Conservation (phyloP, 2,329 filamentous ascomycete genomes). For the Hypoxylon sp. region DNA sequence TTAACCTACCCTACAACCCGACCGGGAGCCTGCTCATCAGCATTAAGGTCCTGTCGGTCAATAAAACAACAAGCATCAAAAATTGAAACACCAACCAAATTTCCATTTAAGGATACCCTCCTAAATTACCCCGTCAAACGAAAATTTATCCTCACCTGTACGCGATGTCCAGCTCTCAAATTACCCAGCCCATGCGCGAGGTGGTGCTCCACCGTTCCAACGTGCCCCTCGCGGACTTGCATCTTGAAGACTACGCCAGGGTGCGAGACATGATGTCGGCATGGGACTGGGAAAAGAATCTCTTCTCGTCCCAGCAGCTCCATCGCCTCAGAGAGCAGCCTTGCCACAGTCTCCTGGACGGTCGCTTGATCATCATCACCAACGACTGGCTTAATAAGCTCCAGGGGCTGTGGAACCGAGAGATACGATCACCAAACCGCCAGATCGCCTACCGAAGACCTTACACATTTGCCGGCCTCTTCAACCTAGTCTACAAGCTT, state of each 20-base stretch:
- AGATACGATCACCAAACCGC: background rate
- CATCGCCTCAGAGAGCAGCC: background rate
- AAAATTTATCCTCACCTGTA: background rate
- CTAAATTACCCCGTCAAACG: too few relatives aligned
- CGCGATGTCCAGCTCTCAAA: background rate
- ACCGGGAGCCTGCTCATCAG: background rate
- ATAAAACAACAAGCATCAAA: background rate
- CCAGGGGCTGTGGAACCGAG: background rate
- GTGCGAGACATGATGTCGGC: background rate
- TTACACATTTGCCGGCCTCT: conserved; percentile 2
- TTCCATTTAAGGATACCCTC: background rate
- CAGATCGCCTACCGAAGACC: background rate
- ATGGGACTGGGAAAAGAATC: conserved; percentile 3
- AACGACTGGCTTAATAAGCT: conserved; percentile 18
- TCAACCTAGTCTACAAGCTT: background rate
- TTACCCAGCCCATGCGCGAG: background rate
- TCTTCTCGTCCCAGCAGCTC: background rate
- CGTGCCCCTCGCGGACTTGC: background rate
- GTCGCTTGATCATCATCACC: conserved; percentile 1
- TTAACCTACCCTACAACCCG: background rate
- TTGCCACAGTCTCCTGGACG: background rate
- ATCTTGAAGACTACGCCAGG: background rate
- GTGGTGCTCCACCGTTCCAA: background rate
- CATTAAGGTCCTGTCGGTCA: background rate
- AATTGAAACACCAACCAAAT: background rate